Conservation (phyloP, 495 filamentous ascomycete genomes). For the Clavariopsis aquatica region DNA sequence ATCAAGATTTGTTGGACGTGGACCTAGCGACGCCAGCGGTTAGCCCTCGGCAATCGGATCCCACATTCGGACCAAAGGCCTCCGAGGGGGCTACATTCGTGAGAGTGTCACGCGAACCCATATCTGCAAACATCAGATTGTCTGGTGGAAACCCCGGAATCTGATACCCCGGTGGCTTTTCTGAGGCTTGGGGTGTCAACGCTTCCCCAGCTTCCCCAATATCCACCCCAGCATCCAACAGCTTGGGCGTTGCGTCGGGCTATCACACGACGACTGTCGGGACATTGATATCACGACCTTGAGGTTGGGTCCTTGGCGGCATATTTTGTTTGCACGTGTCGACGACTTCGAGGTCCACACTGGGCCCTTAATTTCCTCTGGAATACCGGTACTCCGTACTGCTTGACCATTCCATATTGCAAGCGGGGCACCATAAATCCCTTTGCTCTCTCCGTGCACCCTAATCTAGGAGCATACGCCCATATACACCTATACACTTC, state of each 20-base stretch:
- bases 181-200: neutral
- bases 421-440: too few species aligned
- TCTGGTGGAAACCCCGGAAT: slow-evolving; percentile 1
- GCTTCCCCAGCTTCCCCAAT: neutral
- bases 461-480: too few species aligned
- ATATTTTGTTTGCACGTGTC: neutral
- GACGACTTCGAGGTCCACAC: neutral
- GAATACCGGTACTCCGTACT: neutral
- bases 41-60: neutral
- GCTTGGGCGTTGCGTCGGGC: neutral
- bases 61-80: neutral
- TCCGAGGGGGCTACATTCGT: neutral
- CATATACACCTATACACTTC: too few species aligned
- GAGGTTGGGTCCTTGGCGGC: neutral
- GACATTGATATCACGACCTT: neutral
- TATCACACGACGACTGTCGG: neutral
- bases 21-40: neutral
- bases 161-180: slow-evolving; percentile 10
- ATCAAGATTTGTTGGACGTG: too few species aligned
- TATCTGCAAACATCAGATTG: too few species aligned
- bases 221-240: neutral
- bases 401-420: too few species aligned
- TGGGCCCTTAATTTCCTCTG: neutral
- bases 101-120: slow-evolving; percentile 8
- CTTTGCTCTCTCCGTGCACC: neutral